These are phyloP conservation scores for Nigrograna mackinnonii DNA, from an alignment of 2,329 filamentous ascomycete genomes.

Conservation along the genomic window DNA sequence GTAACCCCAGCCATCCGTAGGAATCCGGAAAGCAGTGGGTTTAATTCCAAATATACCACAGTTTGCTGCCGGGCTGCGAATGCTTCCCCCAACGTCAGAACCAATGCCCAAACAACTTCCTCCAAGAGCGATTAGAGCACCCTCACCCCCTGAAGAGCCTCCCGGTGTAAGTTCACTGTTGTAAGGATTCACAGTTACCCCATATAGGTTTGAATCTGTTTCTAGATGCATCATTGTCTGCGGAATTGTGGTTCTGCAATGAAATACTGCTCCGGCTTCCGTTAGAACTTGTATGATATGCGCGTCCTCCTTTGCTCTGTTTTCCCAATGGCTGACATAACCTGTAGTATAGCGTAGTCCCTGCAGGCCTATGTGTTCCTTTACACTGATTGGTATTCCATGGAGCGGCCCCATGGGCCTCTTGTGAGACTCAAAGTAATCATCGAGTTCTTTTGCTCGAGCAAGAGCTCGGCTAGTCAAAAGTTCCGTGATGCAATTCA, in stretches of 20 bases:
- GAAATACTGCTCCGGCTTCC: constrained; percentile 56
- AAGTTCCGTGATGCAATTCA: constrained; percentile 22
- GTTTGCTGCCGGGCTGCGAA: constrained; percentile 31
- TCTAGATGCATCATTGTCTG: constrained; percentile 60
- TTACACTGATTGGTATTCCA: constrained; percentile 55
- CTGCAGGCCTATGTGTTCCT: constrained; percentile 58
- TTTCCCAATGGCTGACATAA: constrained; percentile 55
- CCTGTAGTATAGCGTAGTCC: constrained; percentile 54
- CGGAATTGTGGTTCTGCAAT: constrained; percentile 57
- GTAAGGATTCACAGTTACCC: constrained; percentile 58
- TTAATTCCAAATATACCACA: constrained; percentile 37
- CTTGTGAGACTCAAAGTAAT: constrained; percentile 37
- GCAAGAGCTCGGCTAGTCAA: constrained; percentile 41
- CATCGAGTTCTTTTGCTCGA: constrained; percentile 46
- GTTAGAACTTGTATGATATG: constrained; percentile 52
- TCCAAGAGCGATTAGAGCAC: constrained; percentile 55
- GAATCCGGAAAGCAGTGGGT: constrained; percentile 51
- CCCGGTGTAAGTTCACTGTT: constrained; percentile 56
- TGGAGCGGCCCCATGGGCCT: constrained; percentile 50
- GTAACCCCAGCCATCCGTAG: constrained; percentile 45
- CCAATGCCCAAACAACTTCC: constrained; percentile 59
- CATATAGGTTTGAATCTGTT: constrained; percentile 55
- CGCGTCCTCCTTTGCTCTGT: constrained; percentile 49
- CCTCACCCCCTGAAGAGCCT: constrained; percentile 61
- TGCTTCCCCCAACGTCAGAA: constrained; percentile 18